These are phyloP conservation scores for Piromyces sp. DNA, from an alignment of 192 early-diverging fungal genomes.

Conservation along the genomic window DNA sequence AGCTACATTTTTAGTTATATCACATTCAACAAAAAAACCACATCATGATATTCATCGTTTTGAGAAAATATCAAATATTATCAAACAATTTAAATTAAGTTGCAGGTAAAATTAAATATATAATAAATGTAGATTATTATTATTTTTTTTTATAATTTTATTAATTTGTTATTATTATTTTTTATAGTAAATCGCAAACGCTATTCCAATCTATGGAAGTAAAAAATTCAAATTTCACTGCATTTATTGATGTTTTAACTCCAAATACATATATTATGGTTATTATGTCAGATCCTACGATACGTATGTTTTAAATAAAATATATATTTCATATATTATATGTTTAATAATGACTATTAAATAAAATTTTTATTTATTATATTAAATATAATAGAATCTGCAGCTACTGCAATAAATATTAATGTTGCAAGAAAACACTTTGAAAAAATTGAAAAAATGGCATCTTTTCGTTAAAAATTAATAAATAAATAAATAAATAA, in stretches of 20 bases:
- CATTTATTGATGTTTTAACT: slow-evolving; percentile 66
- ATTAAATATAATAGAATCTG: slow-evolving; percentile 38
- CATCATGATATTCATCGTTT: slow-evolving; percentile 60
- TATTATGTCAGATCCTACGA: slow-evolving; percentile 60
- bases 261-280: slow-evolving; percentile 78
- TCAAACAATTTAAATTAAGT: slow-evolving; percentile 79
- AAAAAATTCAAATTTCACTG: slow-evolving; percentile 46
- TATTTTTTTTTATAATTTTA: too few species aligned
- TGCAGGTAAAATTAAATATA: slow-evolving; percentile 33
- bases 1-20: slow-evolving; percentile 89
- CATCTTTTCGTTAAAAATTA: background rate
- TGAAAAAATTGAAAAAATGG: slow-evolving; percentile 44
- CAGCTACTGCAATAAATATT: slow-evolving; percentile 67
- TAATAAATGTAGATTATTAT: background rate
- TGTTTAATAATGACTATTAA: too few species aligned
- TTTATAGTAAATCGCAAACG: slow-evolving; percentile 48
- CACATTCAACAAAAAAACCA: slow-evolving; percentile 40
- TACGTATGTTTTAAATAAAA: too few species aligned
- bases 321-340: too few species aligned
- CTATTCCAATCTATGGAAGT: slow-evolving; percentile 81
- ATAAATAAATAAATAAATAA: background rate
- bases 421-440: slow-evolving; percentile 61
- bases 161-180: too few species aligned
- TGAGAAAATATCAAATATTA: slow-evolving; percentile 78
- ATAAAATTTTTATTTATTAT: background rate